These are phyloP conservation scores for Calonectria pteridis DNA, from an alignment of 2,329 filamentous ascomycete species.

Conservation along the genomic window DNA sequence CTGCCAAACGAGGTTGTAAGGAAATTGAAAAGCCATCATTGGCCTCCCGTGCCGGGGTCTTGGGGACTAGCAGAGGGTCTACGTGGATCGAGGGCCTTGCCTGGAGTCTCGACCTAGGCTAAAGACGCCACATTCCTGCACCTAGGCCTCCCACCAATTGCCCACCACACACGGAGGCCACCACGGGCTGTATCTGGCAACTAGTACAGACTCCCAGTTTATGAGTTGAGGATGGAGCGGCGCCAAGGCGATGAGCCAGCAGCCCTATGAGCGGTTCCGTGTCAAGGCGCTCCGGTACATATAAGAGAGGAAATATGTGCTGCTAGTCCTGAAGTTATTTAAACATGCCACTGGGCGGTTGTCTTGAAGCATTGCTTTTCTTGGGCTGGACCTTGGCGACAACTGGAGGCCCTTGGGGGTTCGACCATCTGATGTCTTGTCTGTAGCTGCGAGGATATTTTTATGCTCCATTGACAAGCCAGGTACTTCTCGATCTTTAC, in stretches of 20 bases:
- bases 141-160: neutral
- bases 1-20: neutral
- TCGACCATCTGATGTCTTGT: neutral
- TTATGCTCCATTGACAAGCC: neutral
- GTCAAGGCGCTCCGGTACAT: too few species aligned
- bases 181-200: neutral
- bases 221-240: neutral
- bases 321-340: neutral
- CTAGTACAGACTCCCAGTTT: neutral
- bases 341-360: too few species aligned
- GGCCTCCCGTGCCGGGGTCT: neutral
- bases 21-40: neutral
- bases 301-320: neutral
- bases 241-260: neutral
- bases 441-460: neutral
- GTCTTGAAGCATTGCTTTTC: neutral
- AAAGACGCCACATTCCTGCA: conserved; percentile 10
- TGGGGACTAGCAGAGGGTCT: neutral
- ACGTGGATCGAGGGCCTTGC: neutral
- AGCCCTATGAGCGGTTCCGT: too few species aligned
- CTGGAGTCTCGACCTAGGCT: neutral
- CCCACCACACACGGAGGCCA: neutral
- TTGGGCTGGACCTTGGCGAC: neutral
- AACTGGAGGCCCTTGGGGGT: neutral
- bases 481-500: neutral